Evolutionary conservation across 148 eudicot species (phyloP).

Genomic region (Talinum fruticosum): DNA sequence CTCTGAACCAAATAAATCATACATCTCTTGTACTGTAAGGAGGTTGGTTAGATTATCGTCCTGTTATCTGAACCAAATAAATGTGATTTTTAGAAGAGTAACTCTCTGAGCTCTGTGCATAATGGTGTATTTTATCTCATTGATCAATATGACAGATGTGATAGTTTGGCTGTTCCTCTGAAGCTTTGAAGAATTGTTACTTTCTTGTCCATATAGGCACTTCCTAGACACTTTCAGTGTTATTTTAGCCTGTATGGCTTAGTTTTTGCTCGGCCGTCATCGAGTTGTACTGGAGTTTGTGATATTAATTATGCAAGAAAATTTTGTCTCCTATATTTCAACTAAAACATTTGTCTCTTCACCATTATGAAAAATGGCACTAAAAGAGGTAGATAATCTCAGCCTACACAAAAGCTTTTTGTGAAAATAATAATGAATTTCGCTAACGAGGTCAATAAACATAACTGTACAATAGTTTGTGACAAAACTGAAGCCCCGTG

Average conservation of each 20-base stretch:
- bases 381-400: neutral
- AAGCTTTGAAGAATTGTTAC: neutral
- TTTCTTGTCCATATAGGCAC: slow-evolving; percentile 5
- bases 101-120: neutral
- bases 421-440: no score
- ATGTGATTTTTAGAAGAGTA: neutral
- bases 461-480: no score
- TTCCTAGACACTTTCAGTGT: neutral
- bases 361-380: neutral
- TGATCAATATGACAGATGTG: neutral
- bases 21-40: no score
- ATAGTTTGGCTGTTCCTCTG: neutral
- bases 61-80: no score
- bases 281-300: neutral
- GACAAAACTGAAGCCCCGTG: no score
- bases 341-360: neutral
- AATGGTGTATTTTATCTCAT: neutral
- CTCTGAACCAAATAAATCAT: no score
- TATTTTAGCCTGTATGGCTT: no score
- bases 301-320: neutral
- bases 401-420: no score
- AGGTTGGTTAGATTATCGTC: no score
- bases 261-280: neutral
- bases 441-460: no score
- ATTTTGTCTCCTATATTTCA: neutral